Evolutionary conservation across 495 filamentous ascomycete species (phyloP).

Genomic region (Penicillium mononematosum): DNA sequence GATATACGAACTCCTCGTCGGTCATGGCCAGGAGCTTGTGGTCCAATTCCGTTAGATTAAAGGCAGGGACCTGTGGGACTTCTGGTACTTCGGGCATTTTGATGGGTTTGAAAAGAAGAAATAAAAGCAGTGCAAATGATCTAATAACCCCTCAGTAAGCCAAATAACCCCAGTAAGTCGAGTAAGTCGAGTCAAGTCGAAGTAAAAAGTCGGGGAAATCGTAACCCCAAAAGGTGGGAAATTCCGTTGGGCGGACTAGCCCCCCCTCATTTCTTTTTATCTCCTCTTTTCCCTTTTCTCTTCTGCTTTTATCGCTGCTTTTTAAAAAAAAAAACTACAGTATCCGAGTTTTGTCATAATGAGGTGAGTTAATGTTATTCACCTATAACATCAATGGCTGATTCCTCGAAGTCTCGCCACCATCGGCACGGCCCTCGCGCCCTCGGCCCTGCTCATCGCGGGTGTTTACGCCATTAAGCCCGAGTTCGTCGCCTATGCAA

Average conservation of each 20-base stretch:
- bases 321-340: neutral
- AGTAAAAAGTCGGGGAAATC: slow-evolving; percentile 13
- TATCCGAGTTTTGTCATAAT: slow-evolving; percentile 26
- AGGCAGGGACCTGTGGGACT: slow-evolving; percentile 38
- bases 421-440: slow-evolving; percentile 78
- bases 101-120: slow-evolving; percentile 6
- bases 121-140: neutral
- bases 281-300: slow-evolving; percentile 2
- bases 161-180: no score
- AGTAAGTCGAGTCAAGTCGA: no score
- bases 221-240: slow-evolving; percentile 22
- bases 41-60: slow-evolving; percentile 65
- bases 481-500: slow-evolving; percentile 74
- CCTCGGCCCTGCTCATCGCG: slow-evolving; percentile 74
- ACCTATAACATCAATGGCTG: slow-evolving; percentile 9
- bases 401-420: slow-evolving; percentile 41
- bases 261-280: slow-evolving; percentile 13
- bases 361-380: slow-evolving; percentile 29
- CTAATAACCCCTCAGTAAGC: neutral
- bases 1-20: slow-evolving; percentile 65
- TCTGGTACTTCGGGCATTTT: neutral
- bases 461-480: slow-evolving; percentile 73
- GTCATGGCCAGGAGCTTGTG: slow-evolving; percentile 63
- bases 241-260: slow-evolving; percentile 28
- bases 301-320: slow-evolving; percentile 11